Evolutionary conservation across 148 eudicot genomes (phyloP), one percentile per base, ranked within the genome.

Genomic region (Rhododendron mucronatum): DNA sequence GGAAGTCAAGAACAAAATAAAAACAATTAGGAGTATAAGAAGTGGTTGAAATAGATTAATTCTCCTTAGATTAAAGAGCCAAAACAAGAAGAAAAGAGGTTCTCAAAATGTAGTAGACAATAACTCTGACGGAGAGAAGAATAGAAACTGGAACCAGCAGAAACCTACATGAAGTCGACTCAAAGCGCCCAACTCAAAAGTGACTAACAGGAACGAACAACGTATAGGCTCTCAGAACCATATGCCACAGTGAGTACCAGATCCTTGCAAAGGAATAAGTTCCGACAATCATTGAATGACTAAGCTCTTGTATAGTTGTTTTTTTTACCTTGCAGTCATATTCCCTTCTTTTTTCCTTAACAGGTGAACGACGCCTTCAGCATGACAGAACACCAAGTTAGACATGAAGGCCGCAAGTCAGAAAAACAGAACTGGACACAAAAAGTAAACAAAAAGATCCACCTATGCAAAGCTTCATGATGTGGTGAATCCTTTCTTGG

Each of bases 311-410:
- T 84, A 84, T 82, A 87, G 88, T 85, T 86, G 86, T 88, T 85
- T 84, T 33, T 73, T 92, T 92, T 97, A 97, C 99, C 99, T 97
- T 97, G 99, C 99, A 97, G 88, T 86, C 86, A 95, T 97, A 97
- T 82, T 97, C 99, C 89, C 98, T 97, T 91, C 96, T 93, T 94
- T 93, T 93, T 88, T 93, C 97, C 92, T 91, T 95, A 89, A 93
- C 95, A 84, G 98, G 99, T 89, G 99, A 97, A 87, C 88, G 99
- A 83, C 90, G 95, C 99, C 99, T 96, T 96, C 98, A 96, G 95
- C 87, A 96, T 94, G 92, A 92, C 84, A 94, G 95, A 95, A 90
- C 93, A 96, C 89, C 90, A 90, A 83, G 97, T 96, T 95, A 96
- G 99, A 92, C 85, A 89, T 33, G 90, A 84, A 88, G 85, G 92